Evolutionary conservation across 305 asterid species (phyloP), one percentile per base, ranked within the genome.

Genomic region (Petunia hybrid): DNA sequence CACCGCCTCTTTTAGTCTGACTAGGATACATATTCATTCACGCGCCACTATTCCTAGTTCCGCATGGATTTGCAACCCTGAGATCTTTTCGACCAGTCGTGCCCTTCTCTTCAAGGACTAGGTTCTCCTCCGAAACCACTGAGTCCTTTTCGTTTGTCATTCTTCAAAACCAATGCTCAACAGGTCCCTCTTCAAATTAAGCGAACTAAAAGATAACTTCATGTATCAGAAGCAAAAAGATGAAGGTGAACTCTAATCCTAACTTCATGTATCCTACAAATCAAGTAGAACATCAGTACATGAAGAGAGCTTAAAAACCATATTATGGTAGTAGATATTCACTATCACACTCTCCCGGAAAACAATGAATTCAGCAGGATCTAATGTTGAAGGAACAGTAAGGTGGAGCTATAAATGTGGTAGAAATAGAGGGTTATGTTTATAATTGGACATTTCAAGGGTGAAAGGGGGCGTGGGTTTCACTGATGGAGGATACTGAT

Each of bases 291-390:
- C 8, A 1, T 67, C 75, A n/a, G 75, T 67, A 40, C 75, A 40
- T 1, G 35, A 13, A 67, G 55, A 67, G 75, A 7, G 75, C 55
- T 36, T 36, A 36, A 36, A 63, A 5, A 1, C 38, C 55, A 41
- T 38, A 67, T n/a, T 67, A 51, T 67, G 16, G 38, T 41, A 53
- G 74, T 41, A 67, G 55, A 67, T 42, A 67, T n/a, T 67, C 53
- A 67, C 31, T 22, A 22, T 22, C 31, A 22, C 31, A 22, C 31
- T 22, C 31, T 22, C 31, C 31, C 31, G 75, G 67, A 8, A 60
- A 60, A 61, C 10, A 61, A 31, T 61, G 12, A 22, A 61, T 7
- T 9, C 41, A 31, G 67, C 42, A 63, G 16, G 68, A 22, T 0
- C 31, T 22, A 63, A 51, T 51, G 68, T 36, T 4, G 16, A 36